Evolutionary conservation across 208 protist genomes (phyloP).

Genomic region (Novymonas esmeraldas): DNA sequence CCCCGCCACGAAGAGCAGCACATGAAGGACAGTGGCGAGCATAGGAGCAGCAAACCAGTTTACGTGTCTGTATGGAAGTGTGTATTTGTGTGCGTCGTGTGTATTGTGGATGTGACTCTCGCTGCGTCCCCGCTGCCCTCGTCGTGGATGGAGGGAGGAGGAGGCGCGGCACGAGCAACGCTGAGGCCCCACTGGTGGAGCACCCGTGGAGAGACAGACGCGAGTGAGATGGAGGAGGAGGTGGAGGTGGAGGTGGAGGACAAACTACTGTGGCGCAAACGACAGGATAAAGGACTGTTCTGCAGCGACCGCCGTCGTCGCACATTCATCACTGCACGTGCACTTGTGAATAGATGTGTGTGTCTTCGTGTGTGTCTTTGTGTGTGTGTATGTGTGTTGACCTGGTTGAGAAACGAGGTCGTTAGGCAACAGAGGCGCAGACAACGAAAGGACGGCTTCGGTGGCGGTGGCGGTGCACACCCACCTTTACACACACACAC

Average conservation of each 20-base stretch:
- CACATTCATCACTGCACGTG: too few species aligned
- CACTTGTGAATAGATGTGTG: too few species aligned
- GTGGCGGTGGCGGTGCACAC: background rate
- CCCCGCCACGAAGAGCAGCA: constrained; percentile 27
- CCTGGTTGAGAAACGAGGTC: background rate
- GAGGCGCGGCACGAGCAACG: background rate
- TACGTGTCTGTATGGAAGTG: background rate
- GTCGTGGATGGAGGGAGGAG: background rate
- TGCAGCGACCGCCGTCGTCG: too few species aligned
- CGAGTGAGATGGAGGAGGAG: too few species aligned
- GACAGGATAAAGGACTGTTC: too few species aligned
- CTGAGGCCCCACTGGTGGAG: too few species aligned
- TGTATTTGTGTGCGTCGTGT: background rate
- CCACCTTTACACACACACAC: constrained; percentile 4
- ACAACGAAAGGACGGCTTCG: background rate
- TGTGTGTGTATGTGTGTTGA: background rate
- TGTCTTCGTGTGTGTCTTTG: background rate
- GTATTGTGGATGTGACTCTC: background rate
- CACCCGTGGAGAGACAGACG: too few species aligned
- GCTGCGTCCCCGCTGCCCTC: background rate
- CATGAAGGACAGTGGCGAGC: constrained; percentile 32
- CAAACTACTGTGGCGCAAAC: too few species aligned
- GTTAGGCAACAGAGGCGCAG: too few species aligned
- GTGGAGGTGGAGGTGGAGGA: too few species aligned
- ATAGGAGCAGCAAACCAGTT: constrained; percentile 1